Evolutionary conservation across 2,329 filamentous ascomycete species (phyloP), one percentile per base, ranked within the genome.

Genomic region (Fusarium sp.): DNA sequence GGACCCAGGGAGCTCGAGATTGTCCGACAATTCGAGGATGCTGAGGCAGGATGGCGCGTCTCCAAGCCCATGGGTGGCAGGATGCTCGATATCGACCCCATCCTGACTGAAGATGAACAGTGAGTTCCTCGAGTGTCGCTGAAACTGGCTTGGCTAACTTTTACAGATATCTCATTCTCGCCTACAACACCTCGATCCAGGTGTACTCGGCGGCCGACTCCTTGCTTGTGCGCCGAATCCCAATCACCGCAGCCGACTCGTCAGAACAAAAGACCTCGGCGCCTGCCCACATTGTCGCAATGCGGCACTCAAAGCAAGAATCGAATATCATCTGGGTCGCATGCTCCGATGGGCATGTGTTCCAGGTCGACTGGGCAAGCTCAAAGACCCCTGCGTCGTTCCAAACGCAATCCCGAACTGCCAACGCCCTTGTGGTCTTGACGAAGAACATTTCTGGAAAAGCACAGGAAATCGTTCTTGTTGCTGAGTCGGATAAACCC

Each of bases 121-220:
- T 92, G 83, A 80, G 87, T 79, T 68, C 35, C 40, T 14, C 43
- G 8, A 10, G 14, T 20, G 10, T n/a, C 11, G 12, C 32, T n/a
- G 20, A 6, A 30, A 40, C 33, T 43, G 40, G 5, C 50, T 17
- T 58, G 35, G 52, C 75, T 79, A 47, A 80, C 61, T 40, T 67
- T 12, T 38, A 17, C 50, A 95, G 94, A 80, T 89, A 92, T 82
- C 81, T 98, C 43, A 91, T 98, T 66, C 82, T 97, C 65, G 90
- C 92, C 35, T 94, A 94, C 78, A 89, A 91, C 69, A 92, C 90
- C 32, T 92, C 92, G 11, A 86, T 98, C 63, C 93, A 95, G 80
- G 88, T 98, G 30, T 97, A 97, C 82, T 93, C 94, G 2, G 90
- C 94, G 33, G 86, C 90, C 73, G 95, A 95, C 64, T 98, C 97